Evolutionary conservation across 2,329 filamentous ascomycete species (phyloP), one percentile per base, ranked within the genome.

Genomic region (Pyricularia pennisetigena): DNA sequence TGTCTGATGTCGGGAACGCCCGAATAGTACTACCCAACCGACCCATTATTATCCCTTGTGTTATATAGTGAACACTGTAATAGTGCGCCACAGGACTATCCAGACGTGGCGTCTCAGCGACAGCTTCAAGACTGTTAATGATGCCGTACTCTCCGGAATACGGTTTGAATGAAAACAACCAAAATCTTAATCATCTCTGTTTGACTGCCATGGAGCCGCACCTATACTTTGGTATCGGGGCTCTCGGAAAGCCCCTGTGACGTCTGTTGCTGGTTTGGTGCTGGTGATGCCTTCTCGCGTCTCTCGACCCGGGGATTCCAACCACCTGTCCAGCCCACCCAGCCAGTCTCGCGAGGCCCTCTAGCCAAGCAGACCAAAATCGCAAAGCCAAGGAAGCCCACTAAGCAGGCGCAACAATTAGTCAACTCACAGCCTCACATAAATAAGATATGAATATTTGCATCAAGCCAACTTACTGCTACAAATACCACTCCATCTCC

Each of bases 401-500:
- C 75, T 78, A 63, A 0, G 14, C 4, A 26, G 8, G 24, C 7
- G 32, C 12, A 62, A 12, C 12, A 26, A 26, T 24, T 2, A 14
- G 10, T 32, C 1, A 63, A 12, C 5, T 14, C 2, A 67, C 6
- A 66, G 6, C 1, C 5, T 14, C 2, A 67, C 6, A 66, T 5
- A 1, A n/a, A 57, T 23, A 24, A 20, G 16, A 35, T 1, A 24
- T 14, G 9, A 1, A 4, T 64, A 12, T n/a, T n/a, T 16, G 64
- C 3, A 49, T 24, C 6, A 66, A 23, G 20, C 6, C 1, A 16
- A 76, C 77, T 72, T 69, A 79, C 77, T 77, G 29, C 78, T 80
- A 61, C 76, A 79, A 8, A 76, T 78, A 0, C 82, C 80, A 68
- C 82, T 85, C 70, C 78, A 81, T 8, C 74, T 77, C 83, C 83